Base-by-base conservation (phyloP, 805 yeast genomes). In the Candida manassasensis region DNA sequence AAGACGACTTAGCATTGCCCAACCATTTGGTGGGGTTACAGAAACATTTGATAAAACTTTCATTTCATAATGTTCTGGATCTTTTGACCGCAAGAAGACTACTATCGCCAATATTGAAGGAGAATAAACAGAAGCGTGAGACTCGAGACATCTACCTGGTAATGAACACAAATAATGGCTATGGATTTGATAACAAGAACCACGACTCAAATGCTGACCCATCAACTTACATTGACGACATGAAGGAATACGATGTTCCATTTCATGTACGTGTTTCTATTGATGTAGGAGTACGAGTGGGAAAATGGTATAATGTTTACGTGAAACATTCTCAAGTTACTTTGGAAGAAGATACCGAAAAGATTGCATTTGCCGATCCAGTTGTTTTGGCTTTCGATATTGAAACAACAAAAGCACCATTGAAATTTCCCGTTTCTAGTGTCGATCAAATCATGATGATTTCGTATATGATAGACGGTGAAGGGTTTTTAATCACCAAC, bases 401-500 rank as follows among this genome's bases (percentile, higher is more conserved):
- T 37, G 99, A 93, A 67, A 93, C 99, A 1, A 87, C 97, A 10
- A 93, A 93, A 55, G 87, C 94, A 9, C 97, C 97, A 2, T 70
- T 93, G 41, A 94, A 93, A 55, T 93, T 93, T 47, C 99, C 99
- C 0, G 98, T 87, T 50, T 75, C 96, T 4, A 69, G 82, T 8
- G 71, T 84, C 4, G 99, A 93, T 61, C 94, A 86, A 58, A 75
- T 93, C 27, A 93, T 93, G 97, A 94, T 94, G 98, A 93, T 93
- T 34, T 94, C 98, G 2, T 93, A 93, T 56, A 94, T 94, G 98
- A 89, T 93, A 42, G 98, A 93, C 55, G 98, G 97, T 8, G 95
- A 86, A 48, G 99, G 99, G 25, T 93, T 67, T 53, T 65, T 93
- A 26, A 94, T 93, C 41, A 93, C 97, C 7, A 93, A 93, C 55